Conservation (phyloP, 2,329 filamentous ascomycete genomes). For the Helotiales sp. region DNA sequence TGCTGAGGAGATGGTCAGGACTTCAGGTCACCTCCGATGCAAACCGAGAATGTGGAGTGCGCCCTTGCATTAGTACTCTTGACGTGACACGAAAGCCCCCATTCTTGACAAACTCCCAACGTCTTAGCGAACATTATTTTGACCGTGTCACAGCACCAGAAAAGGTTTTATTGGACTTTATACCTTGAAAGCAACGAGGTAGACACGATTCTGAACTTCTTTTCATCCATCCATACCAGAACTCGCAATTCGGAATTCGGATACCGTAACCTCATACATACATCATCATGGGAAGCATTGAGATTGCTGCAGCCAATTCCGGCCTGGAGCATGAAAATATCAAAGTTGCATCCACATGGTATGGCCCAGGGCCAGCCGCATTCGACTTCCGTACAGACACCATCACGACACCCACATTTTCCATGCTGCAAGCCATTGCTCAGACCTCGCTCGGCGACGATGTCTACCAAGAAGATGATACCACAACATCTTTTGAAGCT, state of each 20-base stretch:
- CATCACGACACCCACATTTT: slow-evolving; percentile 74
- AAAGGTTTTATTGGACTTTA: neutral
- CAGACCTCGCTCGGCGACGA: slow-evolving; percentile 82
- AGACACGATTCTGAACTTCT: neutral
- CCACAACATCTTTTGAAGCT: slow-evolving; percentile 74
- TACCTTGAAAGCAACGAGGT: neutral
- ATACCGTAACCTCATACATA: neutral
- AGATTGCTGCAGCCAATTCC: neutral
- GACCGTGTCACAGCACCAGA: neutral
- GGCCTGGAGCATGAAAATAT: neutral
- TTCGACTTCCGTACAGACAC: slow-evolving; percentile 52
- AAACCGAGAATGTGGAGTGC: neutral
- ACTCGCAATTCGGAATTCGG: neutral
- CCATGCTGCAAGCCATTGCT: slow-evolving; percentile 81
- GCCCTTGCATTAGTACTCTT: neutral
- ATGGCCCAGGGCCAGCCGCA: slow-evolving; percentile 10
- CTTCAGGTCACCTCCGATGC: neutral
- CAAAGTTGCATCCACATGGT: slow-evolving; percentile 10
- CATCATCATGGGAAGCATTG: slow-evolving; percentile 10
- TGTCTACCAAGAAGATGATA: slow-evolving; percentile 79
- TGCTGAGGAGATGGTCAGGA: too few species aligned
- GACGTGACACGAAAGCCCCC: neutral
- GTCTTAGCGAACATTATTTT: neutral
- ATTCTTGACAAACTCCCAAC: neutral
- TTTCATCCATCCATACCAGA: neutral